These are phyloP conservation scores for Xylariales sp. DNA, from an alignment of 2,329 filamentous ascomycete species.

Conservation along the genomic window DNA sequence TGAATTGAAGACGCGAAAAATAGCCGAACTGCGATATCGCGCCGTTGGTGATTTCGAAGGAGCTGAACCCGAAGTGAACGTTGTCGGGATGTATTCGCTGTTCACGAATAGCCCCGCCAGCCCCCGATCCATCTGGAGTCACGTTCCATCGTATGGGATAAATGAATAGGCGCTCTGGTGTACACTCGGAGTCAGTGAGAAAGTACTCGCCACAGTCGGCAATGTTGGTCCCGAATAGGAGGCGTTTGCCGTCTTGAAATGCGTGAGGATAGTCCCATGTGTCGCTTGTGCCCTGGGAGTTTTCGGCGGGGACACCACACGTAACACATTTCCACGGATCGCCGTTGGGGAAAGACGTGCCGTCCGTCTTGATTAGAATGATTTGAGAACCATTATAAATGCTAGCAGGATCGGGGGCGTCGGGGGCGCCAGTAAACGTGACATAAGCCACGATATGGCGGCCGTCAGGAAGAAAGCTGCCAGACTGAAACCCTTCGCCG, in stretches of 20 bases:
- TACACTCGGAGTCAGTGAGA: slow-evolving; percentile 10
- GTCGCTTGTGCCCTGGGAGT: slow-evolving; percentile 5
- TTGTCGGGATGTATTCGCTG: slow-evolving; percentile 15
- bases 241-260: slow-evolving; percentile 12
- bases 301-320: slow-evolving; percentile 12
- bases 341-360: slow-evolving; percentile 5
- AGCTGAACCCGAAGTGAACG: slow-evolving; percentile 16
- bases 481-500: slow-evolving; percentile 17
- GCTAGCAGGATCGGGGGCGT: slow-evolving; percentile 6
- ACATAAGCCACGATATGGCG: slow-evolving; percentile 11
- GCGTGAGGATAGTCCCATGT: slow-evolving; percentile 12
- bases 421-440: slow-evolving; percentile 17
- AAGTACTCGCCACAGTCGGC: slow-evolving; percentile 8
- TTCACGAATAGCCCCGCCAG: slow-evolving; percentile 19
- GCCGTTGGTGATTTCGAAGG: neutral
- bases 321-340: slow-evolving; percentile 23
- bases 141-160: slow-evolving; percentile 19
- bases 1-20: slow-evolving; percentile 19
- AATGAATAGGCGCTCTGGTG: slow-evolving; percentile 10
- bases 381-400: slow-evolving; percentile 24
- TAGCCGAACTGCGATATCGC: slow-evolving; percentile 1
- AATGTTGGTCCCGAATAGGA: slow-evolving; percentile 8
- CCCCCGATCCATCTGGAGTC: slow-evolving; percentile 11
- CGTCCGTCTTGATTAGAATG: slow-evolving; percentile 18
- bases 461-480: slow-evolving; percentile 20